These are phyloP conservation scores for Hibiscus tridactylites DNA, from an alignment of 345 rosid species.

Conservation along the genomic window DNA sequence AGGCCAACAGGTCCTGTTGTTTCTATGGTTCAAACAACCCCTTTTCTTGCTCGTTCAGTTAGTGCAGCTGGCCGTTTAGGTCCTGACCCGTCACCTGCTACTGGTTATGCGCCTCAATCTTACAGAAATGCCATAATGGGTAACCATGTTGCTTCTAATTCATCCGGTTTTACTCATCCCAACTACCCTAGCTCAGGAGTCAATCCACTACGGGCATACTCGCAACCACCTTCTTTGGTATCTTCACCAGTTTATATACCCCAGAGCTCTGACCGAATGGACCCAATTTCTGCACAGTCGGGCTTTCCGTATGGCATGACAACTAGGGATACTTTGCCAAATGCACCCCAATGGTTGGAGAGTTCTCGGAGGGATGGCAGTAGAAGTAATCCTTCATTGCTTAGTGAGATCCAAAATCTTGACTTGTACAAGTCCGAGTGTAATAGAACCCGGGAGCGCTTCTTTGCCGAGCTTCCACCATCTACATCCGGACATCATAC, in stretches of 20 bases:
- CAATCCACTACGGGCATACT: constrained; percentile 34
- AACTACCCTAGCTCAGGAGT: constrained; percentile 40
- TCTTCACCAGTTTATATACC: constrained; percentile 39
- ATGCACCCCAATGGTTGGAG: constrained; percentile 38
- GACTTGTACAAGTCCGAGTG: constrained; percentile 23
- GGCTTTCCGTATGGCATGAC: constrained; percentile 41
- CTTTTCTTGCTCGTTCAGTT: constrained; percentile 63
- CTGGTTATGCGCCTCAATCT: constrained; percentile 55
- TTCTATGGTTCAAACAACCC: constrained; percentile 49
- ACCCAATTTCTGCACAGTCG: constrained; percentile 36
- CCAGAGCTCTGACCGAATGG: constrained; percentile 37
- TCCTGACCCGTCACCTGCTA: constrained; percentile 47
- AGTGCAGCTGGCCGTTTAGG: constrained; percentile 84
- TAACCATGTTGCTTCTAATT: constrained; percentile 46
- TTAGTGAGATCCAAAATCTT: constrained; percentile 24
- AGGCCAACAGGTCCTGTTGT: constrained; percentile 44
- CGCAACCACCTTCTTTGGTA: constrained; percentile 35
- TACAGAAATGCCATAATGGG: constrained; percentile 77
- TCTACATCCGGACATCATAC: constrained; percentile 43
- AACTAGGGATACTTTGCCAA: constrained; percentile 25
- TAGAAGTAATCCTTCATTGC: constrained; percentile 28
- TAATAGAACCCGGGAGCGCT: constrained; percentile 24
- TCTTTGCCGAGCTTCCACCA: constrained; percentile 27
- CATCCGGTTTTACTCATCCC: constrained; percentile 39
- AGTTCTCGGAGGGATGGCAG: constrained; percentile 34